A percentile compares a stretch with the other conserved stretches of the same genome.
phyloP scores from a whole-genome alignment of 2,329 filamentous ascomycete genomes.

The Periconia sp. region DNA sequence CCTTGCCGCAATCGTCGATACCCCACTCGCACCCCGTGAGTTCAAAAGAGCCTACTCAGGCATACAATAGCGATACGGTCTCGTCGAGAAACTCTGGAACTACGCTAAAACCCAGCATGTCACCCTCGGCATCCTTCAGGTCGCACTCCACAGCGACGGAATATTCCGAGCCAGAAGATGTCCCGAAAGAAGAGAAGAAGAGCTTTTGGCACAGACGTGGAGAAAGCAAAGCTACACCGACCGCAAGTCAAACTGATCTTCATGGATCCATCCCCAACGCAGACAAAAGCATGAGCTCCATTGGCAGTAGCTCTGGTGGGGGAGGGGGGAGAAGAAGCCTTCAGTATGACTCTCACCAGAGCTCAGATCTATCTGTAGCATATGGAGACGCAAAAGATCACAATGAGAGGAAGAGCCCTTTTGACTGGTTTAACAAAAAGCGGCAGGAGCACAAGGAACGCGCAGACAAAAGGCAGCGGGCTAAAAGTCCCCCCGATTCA shows the following conservation, averaged over 20 bases:
- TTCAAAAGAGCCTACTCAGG: constrained; percentile 28
- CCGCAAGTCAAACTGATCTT: constrained; percentile 39
- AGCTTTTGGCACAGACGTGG: constrained; percentile 63
- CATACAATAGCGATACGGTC: constrained; percentile 36
- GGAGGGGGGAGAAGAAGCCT: constrained; percentile 33
- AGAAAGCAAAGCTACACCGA: constrained; percentile 38
- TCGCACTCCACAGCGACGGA: constrained; percentile 73
- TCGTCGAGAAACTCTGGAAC: constrained; percentile 50
- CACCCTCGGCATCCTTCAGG: constrained; percentile 74
- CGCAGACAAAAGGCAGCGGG: constrained; percentile 55
- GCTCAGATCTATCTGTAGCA: constrained; percentile 28
- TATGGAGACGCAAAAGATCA: constrained; percentile 45
- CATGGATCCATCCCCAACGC: constrained; percentile 39
- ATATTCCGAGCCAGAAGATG: constrained; percentile 76
- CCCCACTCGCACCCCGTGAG: constrained; percentile 27
- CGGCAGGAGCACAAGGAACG: constrained; percentile 61
- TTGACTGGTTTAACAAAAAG: constrained; percentile 68
- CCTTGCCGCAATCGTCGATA: constrained; percentile 29
- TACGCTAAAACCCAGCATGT: constrained; percentile 67
- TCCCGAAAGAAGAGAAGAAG: constrained; percentile 57
- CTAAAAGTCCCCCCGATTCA: constrained; percentile 53
- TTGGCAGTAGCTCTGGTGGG: constrained; percentile 37
- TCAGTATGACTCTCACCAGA: constrained; percentile 34
- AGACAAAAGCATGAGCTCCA: constrained; percentile 44
- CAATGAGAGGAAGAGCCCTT: constrained; percentile 59